phyloP scores from a whole-genome alignment of 2,329 filamentous ascomycete genomes.

The Penicillium verrucosum region DNA sequence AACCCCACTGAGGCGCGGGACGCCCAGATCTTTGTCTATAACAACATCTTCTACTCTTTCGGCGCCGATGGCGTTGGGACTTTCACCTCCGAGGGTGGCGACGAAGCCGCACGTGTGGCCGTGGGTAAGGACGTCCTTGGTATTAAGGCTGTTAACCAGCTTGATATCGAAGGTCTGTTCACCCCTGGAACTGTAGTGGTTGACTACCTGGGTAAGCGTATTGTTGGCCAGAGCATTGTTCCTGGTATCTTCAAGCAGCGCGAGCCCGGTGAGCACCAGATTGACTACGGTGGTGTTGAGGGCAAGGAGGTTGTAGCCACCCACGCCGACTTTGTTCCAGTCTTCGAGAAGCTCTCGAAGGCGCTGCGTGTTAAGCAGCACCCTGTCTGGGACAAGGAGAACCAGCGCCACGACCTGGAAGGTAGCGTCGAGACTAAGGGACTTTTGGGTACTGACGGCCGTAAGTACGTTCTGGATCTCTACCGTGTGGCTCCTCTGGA shows the following conservation, averaged over 20 bases:
- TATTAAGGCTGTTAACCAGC: constrained; percentile 91
- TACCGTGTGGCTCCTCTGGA: constrained; percentile 94
- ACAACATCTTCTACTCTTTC: constrained; percentile 99
- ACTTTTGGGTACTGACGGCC: constrained; percentile 89
- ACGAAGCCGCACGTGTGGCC: constrained; percentile 91
- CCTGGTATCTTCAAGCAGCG: constrained; percentile 99
- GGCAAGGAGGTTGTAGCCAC: constrained; percentile 93
- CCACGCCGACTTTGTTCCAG: constrained; percentile 76
- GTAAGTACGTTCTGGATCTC: constrained; percentile 95
- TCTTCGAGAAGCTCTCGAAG: constrained; percentile 89
- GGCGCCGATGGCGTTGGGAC: constrained; percentile 96
- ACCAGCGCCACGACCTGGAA: constrained; percentile 83
- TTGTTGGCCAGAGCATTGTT: constrained; percentile 96
- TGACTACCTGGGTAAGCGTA: constrained; percentile 93
- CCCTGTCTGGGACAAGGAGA: constrained; percentile 95
- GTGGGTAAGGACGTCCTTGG: constrained; percentile 95
- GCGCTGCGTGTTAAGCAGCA: constrained; percentile 90
- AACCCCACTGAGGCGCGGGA: constrained; percentile 92
- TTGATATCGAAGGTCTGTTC: constrained; percentile 91
- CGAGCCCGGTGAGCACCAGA: constrained; percentile 95
- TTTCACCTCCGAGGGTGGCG: constrained; percentile 92
- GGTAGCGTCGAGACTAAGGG: constrained; percentile 98
- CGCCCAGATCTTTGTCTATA: constrained; percentile 98
- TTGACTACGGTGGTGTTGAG: constrained; percentile 97
- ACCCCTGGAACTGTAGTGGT: constrained; percentile 95